Conservation (phyloP, 2,329 filamentous ascomycete species). For the Chalara sp. region DNA sequence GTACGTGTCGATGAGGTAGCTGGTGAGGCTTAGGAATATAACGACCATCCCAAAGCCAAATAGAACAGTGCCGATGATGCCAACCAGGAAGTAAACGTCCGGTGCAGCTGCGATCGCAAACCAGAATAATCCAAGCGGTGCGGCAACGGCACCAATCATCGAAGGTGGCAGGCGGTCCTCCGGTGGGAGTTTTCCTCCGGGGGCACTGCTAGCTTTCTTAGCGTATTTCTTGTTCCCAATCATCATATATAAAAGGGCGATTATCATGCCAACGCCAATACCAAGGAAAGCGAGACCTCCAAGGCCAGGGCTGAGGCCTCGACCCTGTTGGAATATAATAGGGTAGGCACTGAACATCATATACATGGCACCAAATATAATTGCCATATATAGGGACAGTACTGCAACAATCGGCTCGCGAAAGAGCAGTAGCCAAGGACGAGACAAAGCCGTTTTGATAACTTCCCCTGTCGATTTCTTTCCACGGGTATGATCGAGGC, state of each 20-base stretch:
- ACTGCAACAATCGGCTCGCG: conserved; percentile 52
- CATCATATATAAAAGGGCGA: conserved; percentile 48
- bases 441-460: conserved; percentile 78
- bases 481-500: conserved; percentile 60
- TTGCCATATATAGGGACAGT: conserved; percentile 76
- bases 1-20: conserved; percentile 52
- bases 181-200: conserved; percentile 33
- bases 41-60: conserved; percentile 44
- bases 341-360: conserved; percentile 53
- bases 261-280: conserved; percentile 59
- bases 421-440: conserved; percentile 65
- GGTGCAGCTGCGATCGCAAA: conserved; percentile 60
- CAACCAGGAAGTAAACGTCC: conserved; percentile 49
- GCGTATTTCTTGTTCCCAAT: conserved; percentile 49
- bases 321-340: conserved; percentile 55
- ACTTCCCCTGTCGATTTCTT: conserved; percentile 38
- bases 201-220: conserved; percentile 22
- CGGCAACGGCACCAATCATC: conserved; percentile 53
- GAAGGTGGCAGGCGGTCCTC: conserved; percentile 58
- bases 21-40: conserved; percentile 53
- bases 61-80: conserved; percentile 32
- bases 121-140: conserved; percentile 61
- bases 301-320: conserved; percentile 51
- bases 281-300: conserved; percentile 62
- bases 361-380: conserved; percentile 51